Conservation (phyloP, 495 filamentous ascomycete species). For the Neurospora terricola region DNA sequence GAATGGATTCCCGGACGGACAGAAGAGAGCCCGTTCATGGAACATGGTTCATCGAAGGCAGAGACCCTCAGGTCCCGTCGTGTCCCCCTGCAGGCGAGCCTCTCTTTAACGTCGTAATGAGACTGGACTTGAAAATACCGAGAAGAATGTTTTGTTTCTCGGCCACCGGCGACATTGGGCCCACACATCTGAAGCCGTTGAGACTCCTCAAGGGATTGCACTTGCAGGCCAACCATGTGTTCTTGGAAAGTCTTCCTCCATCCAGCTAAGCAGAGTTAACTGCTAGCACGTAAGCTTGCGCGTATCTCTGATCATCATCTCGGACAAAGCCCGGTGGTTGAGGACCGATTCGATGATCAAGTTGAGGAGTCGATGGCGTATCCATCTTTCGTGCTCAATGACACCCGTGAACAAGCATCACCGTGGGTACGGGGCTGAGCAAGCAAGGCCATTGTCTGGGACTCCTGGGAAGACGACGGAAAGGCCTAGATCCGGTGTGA, state of each 20-base stretch:
- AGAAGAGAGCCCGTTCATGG: slow-evolving; percentile 15
- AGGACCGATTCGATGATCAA: background rate
- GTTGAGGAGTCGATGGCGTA: background rate
- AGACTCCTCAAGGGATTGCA: background rate
- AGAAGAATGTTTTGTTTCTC: background rate
- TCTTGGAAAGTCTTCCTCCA: background rate
- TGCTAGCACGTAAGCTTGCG: background rate
- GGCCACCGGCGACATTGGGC: background rate
- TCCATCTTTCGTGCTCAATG: background rate
- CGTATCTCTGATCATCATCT: background rate
- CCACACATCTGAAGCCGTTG: background rate
- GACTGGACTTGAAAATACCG: background rate
- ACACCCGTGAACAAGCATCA: background rate
- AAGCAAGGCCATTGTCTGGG: background rate
- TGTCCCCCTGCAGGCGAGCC: background rate
- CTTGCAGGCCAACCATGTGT: background rate
- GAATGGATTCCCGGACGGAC: slow-evolving; percentile 14
- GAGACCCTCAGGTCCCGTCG: background rate
- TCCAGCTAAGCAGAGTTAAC: background rate
- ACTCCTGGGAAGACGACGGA: slow-evolving; percentile 3
- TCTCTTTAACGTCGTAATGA: background rate
- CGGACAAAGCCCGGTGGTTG: background rate
- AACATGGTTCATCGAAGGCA: slow-evolving; percentile 3
- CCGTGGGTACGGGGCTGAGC: background rate
- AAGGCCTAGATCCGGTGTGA: slow-evolving; percentile 5